Evolutionary conservation across 163 green algal species (phyloP).

Genomic region (Botryococcus braunii): DNA sequence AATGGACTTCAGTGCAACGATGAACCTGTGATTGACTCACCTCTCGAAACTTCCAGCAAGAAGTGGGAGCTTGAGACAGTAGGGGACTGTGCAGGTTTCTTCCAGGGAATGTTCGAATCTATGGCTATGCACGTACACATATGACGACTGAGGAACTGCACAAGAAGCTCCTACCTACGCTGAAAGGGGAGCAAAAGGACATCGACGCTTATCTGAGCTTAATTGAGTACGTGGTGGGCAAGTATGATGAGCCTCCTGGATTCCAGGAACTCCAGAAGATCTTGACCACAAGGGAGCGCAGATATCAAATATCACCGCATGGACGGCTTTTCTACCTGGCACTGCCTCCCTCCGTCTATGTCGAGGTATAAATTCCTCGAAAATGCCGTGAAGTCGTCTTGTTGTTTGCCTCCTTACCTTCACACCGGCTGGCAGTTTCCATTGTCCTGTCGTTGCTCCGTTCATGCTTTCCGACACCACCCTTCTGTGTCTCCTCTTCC

Average conservation of each 20-base stretch:
- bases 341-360: conserved; percentile 89
- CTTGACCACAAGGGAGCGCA: conserved; percentile 23
- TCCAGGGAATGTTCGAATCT: conserved; percentile 42
- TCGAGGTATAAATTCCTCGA: conserved; percentile 46
- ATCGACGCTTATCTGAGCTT: conserved; percentile 51
- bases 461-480: too few relatives aligned
- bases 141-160: conserved; percentile 57
- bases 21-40: too few relatives aligned
- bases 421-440: too few relatives aligned
- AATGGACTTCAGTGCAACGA: too few relatives aligned
- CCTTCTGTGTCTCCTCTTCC: too few relatives aligned
- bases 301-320: conserved; percentile 15
- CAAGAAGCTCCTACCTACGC: conserved; percentile 40
- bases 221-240: conserved; percentile 42
- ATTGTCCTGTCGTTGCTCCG: too few relatives aligned
- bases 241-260: conserved; percentile 43
- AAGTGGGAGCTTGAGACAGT: not conserved
- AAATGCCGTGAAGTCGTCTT: too few relatives aligned
- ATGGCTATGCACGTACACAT: conserved; percentile 79
- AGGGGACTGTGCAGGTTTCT: conserved; percentile 40
- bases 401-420: too few relatives aligned
- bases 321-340: conserved; percentile 94
- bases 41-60: too few relatives aligned
- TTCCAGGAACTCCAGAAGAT: conserved; percentile 37
- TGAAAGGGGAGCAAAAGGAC: conserved; percentile 33